Base-by-base conservation (phyloP, 352 stramenopile species). In the Peronosclerospora sorghi region DNA sequence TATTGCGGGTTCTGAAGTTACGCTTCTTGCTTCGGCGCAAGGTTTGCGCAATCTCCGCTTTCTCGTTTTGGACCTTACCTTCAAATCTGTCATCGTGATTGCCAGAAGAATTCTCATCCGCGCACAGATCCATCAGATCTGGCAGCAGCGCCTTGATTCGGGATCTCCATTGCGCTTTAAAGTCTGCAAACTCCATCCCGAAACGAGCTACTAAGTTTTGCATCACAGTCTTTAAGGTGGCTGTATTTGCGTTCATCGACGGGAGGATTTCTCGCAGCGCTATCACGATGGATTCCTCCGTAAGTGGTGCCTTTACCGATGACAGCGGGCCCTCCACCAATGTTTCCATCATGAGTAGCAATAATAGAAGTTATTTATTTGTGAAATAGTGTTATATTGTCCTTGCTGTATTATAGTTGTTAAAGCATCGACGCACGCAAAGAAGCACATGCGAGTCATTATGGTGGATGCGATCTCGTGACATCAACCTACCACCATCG, bases 191-290 rank as follows among this genome's bases (percentile, higher is more conserved):
- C 14, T 63, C 48, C 27, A 85, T 73, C 8, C 49, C 53, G 8
- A 90, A 66, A 30, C 61, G 66, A 17, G 37, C 29, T 13, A 73
- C 71, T 21, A 92, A 45, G 32, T 67, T 67, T 38, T 71, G 43
- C 48, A 73, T 61, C 21, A 92, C 48, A 18, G 57, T 45, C 9
- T 62, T 55, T 7, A 88, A 35, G 13, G 64, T 86, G 35, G 69
- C 68, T 14, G 57, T 63, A 19, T 54, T 34, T 12, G 59, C 58
- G 37, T 88, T 61, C 59, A 92, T 67, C 7, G 44, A 48, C 23
- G 79, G 76, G 1, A 89, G 61, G 13, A 86, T 57, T 38, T 69
- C 40, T 27, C 52, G 42, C 43, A 92, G 55, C 46, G 54, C 73
- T 8, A 41, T 36, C 13, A 58, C 48, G 29, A 69, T 62, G 30